phyloP scores from a whole-genome alignment of 208 protist species.

The Trypanosoma mega region DNA sequence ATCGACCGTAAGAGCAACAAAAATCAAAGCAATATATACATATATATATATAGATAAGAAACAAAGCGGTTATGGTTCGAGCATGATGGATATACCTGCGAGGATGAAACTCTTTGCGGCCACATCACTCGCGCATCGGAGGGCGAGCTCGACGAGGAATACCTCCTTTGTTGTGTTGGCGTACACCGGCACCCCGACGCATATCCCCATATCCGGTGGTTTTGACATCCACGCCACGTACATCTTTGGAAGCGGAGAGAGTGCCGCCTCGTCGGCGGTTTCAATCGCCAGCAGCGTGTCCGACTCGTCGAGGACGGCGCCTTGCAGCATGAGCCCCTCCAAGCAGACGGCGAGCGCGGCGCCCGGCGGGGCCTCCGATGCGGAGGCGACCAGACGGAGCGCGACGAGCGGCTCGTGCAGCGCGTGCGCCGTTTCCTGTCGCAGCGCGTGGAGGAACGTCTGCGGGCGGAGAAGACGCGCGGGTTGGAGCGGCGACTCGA shows the following conservation, averaged over 20 bases:
- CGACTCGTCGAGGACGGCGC: slow-evolving; percentile 73
- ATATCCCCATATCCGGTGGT: slow-evolving; percentile 8
- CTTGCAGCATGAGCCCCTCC: slow-evolving; percentile 82
- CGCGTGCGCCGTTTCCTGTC: slow-evolving; percentile 92
- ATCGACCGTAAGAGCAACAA: no score
- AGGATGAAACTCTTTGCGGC: slow-evolving; percentile 80
- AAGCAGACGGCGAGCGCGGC: slow-evolving; percentile 54
- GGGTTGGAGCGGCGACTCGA: slow-evolving; percentile 76
- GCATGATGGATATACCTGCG: slow-evolving; percentile 81
- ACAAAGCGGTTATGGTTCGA: slow-evolving; percentile 68
- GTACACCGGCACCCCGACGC: slow-evolving; percentile 85
- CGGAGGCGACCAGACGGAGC: slow-evolving; percentile 58
- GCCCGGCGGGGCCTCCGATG: slow-evolving; percentile 44
- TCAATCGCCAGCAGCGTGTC: slow-evolving; percentile 68
- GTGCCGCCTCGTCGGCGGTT: slow-evolving; percentile 81
- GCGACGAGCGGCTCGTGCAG: slow-evolving; percentile 78
- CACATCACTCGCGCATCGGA: slow-evolving; percentile 73
- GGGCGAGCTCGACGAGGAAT: slow-evolving; percentile 79
- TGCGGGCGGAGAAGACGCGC: slow-evolving; percentile 88
- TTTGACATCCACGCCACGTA: slow-evolving; percentile 74
- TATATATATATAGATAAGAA: background rate
- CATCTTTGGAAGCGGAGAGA: slow-evolving; percentile 69
- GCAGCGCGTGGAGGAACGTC: slow-evolving; percentile 95
- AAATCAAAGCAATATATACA: background rate
- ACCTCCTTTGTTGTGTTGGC: slow-evolving; percentile 78